Conservation (phyloP, 2,329 filamentous ascomycete genomes). For the Orbilia javanica region DNA sequence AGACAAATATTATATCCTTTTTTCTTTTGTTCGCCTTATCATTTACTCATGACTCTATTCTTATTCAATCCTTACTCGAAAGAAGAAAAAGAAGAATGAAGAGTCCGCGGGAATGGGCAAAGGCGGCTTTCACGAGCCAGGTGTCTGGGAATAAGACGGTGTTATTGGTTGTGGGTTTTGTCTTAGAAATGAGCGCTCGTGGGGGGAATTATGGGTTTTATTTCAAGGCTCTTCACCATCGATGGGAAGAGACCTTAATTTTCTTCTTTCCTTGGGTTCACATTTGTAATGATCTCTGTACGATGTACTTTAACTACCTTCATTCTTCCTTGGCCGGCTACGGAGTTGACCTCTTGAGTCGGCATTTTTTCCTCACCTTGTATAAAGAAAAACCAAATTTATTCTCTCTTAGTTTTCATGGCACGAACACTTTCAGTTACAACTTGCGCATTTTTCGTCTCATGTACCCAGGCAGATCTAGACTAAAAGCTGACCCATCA, state of each 20-base stretch:
- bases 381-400: constrained; percentile 50
- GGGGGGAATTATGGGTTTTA: constrained; percentile 22
- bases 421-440: constrained; percentile 7
- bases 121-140: constrained; percentile 42
- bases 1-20: constrained; percentile 45
- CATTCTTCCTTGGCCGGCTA: constrained; percentile 37
- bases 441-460: constrained; percentile 28
- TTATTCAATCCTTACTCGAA: constrained; percentile 5
- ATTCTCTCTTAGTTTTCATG: constrained; percentile 38
- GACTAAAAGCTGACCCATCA: constrained; percentile 27
- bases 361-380: constrained; percentile 23
- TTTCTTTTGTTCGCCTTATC: constrained; percentile 35
- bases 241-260: constrained; percentile 26
- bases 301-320: constrained; percentile 48
- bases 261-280: constrained; percentile 23
- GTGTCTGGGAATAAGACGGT: constrained; percentile 38
- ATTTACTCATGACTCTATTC: constrained; percentile 37
- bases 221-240: constrained; percentile 22
- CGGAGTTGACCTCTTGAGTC: constrained; percentile 40
- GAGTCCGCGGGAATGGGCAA: constrained; percentile 18
- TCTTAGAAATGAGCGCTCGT: constrained; percentile 44
- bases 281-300: constrained; percentile 47
- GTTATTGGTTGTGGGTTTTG: constrained; percentile 47
- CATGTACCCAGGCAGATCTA: constrained; percentile 11
- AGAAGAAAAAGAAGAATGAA: neutral